These are phyloP conservation scores for Pleurostoma richardsiae DNA, from an alignment of 2,329 filamentous ascomycete genomes.

Conservation along the genomic window DNA sequence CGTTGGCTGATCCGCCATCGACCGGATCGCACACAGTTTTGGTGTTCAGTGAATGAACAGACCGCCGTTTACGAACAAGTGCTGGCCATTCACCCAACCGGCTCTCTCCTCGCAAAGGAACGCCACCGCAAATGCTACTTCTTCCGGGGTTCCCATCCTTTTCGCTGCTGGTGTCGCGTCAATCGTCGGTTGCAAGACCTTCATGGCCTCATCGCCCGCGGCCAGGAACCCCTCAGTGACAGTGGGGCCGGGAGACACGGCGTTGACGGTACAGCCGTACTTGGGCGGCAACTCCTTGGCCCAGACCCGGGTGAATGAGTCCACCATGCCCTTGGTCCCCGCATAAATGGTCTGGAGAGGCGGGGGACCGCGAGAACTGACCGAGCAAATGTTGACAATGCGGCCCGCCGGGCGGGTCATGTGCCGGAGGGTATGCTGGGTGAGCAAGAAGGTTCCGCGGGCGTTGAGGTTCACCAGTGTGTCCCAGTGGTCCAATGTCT, in stretches of 20 bases:
- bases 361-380: no score
- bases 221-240: slow-evolving; percentile 1
- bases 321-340: slow-evolving; percentile 43
- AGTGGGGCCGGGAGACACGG: slow-evolving; percentile 36
- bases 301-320: slow-evolving; percentile 37
- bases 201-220: neutral
- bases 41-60: neutral
- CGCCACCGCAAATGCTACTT: neutral
- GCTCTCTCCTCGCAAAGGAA: neutral
- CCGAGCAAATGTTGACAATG: neutral
- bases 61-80: neutral
- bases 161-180: neutral
- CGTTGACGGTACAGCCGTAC: slow-evolving; percentile 40
- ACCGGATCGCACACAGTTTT: no score
- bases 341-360: slow-evolving; percentile 24
- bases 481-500: slow-evolving; percentile 32
- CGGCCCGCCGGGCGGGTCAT: neutral
- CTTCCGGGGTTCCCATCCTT: neutral
- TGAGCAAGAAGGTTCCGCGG: slow-evolving; percentile 34
- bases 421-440: slow-evolving; percentile 29
- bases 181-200: neutral
- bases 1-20: no score
- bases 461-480: slow-evolving; percentile 33
- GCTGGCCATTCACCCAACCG: neutral
- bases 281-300: slow-evolving; percentile 37